These are phyloP conservation scores for Fusarium avenaceum DNA, from an alignment of 2,329 filamentous ascomycete species.

Conservation along the genomic window DNA sequence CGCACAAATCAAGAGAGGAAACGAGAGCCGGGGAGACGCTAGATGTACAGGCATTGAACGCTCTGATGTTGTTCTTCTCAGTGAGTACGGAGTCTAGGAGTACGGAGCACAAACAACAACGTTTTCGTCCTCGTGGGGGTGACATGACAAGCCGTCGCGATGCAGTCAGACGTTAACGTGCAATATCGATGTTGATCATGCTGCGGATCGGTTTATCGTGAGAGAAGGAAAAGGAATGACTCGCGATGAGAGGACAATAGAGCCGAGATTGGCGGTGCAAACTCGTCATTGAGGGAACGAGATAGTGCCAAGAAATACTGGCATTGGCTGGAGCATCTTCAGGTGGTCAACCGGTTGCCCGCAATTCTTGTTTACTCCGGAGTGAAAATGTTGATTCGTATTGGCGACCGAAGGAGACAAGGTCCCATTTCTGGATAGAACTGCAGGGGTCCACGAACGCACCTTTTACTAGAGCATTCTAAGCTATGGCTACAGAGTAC, in stretches of 20 bases:
- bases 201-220: slow-evolving; percentile 20
- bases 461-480: slow-evolving; percentile 3
- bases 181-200: slow-evolving; percentile 20
- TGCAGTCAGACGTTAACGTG: slow-evolving; percentile 32
- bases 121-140: slow-evolving; percentile 12
- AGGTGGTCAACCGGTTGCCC: slow-evolving; percentile 15
- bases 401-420: slow-evolving; percentile 3
- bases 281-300: slow-evolving; percentile 31
- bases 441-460: slow-evolving; percentile 15
- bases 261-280: slow-evolving; percentile 31
- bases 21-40: background rate
- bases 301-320: slow-evolving; percentile 30
- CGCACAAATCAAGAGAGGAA: slow-evolving; percentile 19
- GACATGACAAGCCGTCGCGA: background rate
- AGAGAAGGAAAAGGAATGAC: slow-evolving; percentile 12
- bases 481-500: background rate
- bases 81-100: background rate
- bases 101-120: background rate
- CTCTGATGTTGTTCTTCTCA: background rate
- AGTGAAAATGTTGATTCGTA: slow-evolving; percentile 15
- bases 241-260: slow-evolving; percentile 5
- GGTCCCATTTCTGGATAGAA: slow-evolving; percentile 8
- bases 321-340: slow-evolving; percentile 20
- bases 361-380: slow-evolving; percentile 32
- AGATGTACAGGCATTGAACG: background rate